Conservation (phyloP, 345 rosid species). For the Isatis tinctoria region DNA sequence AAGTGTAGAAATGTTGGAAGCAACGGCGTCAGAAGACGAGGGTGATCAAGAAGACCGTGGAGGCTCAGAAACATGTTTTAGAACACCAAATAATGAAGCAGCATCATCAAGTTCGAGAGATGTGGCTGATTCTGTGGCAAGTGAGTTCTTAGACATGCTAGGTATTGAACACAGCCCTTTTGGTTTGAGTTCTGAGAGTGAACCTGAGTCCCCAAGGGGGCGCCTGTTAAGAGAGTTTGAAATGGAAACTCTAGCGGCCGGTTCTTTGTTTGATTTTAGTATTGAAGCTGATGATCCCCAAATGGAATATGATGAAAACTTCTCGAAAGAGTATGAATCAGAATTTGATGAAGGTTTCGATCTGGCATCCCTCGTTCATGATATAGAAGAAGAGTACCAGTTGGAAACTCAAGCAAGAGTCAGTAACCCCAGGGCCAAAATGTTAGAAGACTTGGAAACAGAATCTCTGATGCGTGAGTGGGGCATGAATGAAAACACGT, state of each 20-base stretch:
- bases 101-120: constrained; percentile 52
- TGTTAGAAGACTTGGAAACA: constrained; percentile 77
- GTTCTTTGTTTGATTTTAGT: constrained; percentile 59
- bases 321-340: constrained; percentile 32
- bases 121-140: constrained; percentile 59
- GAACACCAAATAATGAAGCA: constrained; percentile 34
- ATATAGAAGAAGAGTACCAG: constrained; percentile 56
- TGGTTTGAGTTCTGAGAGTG: constrained; percentile 67
- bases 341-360: constrained; percentile 47
- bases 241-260: constrained; percentile 60
- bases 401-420: constrained; percentile 39
- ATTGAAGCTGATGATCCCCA: constrained; percentile 37
- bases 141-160: constrained; percentile 80
- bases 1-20: constrained; percentile 56
- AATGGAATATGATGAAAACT: constrained; percentile 37
- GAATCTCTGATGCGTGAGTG: constrained; percentile 87
- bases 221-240: constrained; percentile 83
- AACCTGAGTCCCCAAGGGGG: constrained; percentile 96
- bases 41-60: constrained; percentile 41
- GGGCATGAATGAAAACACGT: constrained; percentile 79
- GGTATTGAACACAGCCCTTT: constrained; percentile 75
- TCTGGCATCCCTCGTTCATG: constrained; percentile 47
- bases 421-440: constrained; percentile 51
- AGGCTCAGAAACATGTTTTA: constrained; percentile 29
- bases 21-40: constrained; percentile 49